phyloP scores from a whole-genome alignment of 139 green algal genomes.

The Coelastrella sp. region DNA sequence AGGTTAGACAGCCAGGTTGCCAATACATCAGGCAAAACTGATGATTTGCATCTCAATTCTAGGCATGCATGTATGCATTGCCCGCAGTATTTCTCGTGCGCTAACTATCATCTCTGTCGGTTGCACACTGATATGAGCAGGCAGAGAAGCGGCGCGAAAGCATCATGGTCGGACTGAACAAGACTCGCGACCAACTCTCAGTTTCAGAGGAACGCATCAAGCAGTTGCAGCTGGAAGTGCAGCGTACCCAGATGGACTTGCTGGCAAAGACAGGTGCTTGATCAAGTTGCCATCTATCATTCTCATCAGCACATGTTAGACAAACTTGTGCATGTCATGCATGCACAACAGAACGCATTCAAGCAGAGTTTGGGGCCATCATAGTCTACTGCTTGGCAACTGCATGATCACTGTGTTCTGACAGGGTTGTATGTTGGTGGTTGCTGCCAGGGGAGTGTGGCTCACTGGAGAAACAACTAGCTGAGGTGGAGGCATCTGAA shows the following conservation, averaged over 20 bases:
- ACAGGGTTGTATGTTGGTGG: not conserved
- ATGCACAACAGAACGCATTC: too few species aligned
- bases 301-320: too few species aligned
- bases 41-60: too few species aligned
- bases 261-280: conserved; percentile 50
- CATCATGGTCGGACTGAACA: conserved; percentile 78
- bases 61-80: too few species aligned
- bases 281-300: too few species aligned
- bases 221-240: conserved; percentile 51
- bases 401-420: not conserved
- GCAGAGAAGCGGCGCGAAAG: conserved; percentile 81
- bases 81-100: too few species aligned
- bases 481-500: conserved; percentile 43
- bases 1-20: not conserved
- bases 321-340: too few species aligned
- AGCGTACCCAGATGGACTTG: conserved; percentile 66
- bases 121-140: conserved; percentile 48
- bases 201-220: conserved; percentile 63
- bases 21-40: too few species aligned
- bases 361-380: too few species aligned
- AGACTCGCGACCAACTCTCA: conserved; percentile 71
- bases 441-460: conserved; percentile 40
- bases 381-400: too few species aligned
- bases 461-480: conserved; percentile 48
- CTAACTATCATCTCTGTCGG: too few species aligned